phyloP scores from a whole-genome alignment of 441 rosid genomes.

The Hura crepitans region DNA sequence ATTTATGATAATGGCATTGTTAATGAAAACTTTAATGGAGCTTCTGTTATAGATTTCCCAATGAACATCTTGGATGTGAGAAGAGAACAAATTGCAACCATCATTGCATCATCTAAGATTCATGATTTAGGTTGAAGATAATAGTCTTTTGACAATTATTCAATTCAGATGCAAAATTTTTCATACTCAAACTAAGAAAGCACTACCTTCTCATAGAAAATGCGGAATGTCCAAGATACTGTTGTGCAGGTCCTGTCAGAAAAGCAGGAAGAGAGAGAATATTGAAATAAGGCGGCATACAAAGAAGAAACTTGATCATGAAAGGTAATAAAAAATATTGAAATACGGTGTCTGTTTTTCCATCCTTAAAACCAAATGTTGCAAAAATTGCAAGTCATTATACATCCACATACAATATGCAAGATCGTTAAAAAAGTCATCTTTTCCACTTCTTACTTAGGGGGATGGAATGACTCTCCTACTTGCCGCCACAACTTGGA shows the following conservation, averaged over 20 bases:
- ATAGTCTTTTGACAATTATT: not conserved
- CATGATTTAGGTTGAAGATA: not conserved
- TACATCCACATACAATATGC: not conserved
- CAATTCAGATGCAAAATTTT: not conserved
- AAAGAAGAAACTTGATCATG: not conserved
- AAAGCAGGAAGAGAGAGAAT: slow-evolving; percentile 15
- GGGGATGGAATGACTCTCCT: slow-evolving; percentile 94
- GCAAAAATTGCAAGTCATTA: slow-evolving; percentile 16
- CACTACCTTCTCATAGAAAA: slow-evolving; percentile 85
- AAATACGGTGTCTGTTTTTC: not conserved
- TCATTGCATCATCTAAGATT: not conserved
- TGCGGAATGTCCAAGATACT: slow-evolving; percentile 88
- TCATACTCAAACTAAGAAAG: slow-evolving; percentile 17
- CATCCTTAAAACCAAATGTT: slow-evolving; percentile 1
- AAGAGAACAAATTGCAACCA: not conserved
- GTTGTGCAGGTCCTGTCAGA: slow-evolving; percentile 85
- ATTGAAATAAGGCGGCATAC: too few species aligned
- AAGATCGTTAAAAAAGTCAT: slow-evolving; percentile 6
- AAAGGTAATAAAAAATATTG: not conserved
- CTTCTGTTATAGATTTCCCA: not conserved
- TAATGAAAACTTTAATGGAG: not conserved
- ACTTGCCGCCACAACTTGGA: slow-evolving; percentile 93
- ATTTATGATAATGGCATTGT: not conserved
- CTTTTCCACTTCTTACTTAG: slow-evolving; percentile 56
- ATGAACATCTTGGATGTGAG: not conserved